These are phyloP conservation scores for Boletus pseudo-olivaceus DNA, from an alignment of 768 basidiomycete species.

Conservation along the genomic window DNA sequence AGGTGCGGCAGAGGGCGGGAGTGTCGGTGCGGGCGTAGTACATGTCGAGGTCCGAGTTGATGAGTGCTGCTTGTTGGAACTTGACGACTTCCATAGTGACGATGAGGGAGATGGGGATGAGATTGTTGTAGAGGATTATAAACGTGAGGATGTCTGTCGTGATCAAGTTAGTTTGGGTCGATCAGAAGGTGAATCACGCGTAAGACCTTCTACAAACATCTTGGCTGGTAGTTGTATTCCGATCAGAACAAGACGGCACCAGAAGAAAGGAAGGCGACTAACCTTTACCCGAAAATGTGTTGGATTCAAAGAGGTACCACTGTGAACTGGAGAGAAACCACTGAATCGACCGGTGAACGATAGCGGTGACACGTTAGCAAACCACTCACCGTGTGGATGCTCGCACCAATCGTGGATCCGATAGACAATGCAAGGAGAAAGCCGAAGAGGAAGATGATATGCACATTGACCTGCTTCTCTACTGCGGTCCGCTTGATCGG, in stretches of 20 bases:
- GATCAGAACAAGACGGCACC: background rate
- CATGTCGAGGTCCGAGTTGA: slow-evolving; percentile 98
- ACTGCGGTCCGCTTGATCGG: slow-evolving; percentile 97
- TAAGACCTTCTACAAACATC: slow-evolving; percentile 78
- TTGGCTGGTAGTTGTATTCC: slow-evolving; percentile 44
- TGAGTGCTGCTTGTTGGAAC: slow-evolving; percentile 94
- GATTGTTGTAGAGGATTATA: slow-evolving; percentile 97
- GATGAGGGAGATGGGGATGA: slow-evolving; percentile 98
- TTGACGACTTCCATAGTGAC: slow-evolving; percentile 99
- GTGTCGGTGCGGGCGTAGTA: slow-evolving; percentile 95
- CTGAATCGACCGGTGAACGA: slow-evolving; percentile 27
- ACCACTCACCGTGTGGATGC: slow-evolving; percentile 66
- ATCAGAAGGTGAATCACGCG: background rate
- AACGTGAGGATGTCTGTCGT: slow-evolving; percentile 88
- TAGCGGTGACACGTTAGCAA: background rate
- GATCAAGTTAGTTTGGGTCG: slow-evolving; percentile 8
- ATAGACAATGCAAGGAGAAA: slow-evolving; percentile 83
- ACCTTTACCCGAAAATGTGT: slow-evolving; percentile 64
- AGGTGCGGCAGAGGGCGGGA: slow-evolving; percentile 95
- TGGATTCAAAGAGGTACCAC: slow-evolving; percentile 83
- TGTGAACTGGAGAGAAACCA: slow-evolving; percentile 86
- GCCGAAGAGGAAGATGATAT: slow-evolving; percentile 93
- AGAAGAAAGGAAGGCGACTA: slow-evolving; percentile 15
- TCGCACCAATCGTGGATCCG: slow-evolving; percentile 89
- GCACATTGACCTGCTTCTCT: slow-evolving; percentile 92